These are phyloP conservation scores for Malus hybrid DNA, from an alignment of 331 rosid genomes.

Conservation along the genomic window DNA sequence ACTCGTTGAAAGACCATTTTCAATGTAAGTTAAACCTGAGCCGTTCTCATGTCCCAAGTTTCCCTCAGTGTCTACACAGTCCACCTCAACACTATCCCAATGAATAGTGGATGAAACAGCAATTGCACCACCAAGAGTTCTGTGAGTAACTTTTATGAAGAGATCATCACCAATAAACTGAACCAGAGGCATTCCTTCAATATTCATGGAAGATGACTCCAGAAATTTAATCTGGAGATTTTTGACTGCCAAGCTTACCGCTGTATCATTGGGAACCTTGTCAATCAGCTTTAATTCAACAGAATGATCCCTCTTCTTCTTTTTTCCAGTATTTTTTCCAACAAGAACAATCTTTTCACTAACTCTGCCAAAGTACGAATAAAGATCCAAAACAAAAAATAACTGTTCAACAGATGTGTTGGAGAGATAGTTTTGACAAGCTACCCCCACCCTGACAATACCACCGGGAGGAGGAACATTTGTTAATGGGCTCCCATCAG, in stretches of 20 bases:
- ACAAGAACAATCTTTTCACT: constrained; percentile 62
- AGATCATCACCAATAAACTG: constrained; percentile 72
- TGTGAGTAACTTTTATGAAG: constrained; percentile 61
- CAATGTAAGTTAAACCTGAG: constrained; percentile 26
- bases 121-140: constrained; percentile 91
- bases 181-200: constrained; percentile 74
- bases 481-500: constrained; percentile 75
- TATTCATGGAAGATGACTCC: constrained; percentile 61
- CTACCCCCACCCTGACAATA: constrained; percentile 80
- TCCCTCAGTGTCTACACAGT: constrained; percentile 71
- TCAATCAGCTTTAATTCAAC: constrained; percentile 53
- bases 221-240: constrained; percentile 73
- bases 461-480: constrained; percentile 89
- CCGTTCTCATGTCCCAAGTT: constrained; percentile 38
- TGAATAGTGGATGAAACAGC: constrained; percentile 66
- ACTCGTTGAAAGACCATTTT: constrained; percentile 36
- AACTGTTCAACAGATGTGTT: constrained; percentile 87
- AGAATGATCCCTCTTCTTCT: constrained; percentile 26
- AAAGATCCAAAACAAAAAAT: constrained; percentile 81
- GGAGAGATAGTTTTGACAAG: constrained; percentile 68
- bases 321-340: constrained; percentile 47
- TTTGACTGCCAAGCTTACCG: constrained; percentile 60
- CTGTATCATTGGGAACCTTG: constrained; percentile 89
- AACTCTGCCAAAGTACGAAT: constrained; percentile 68
- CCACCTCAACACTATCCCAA: constrained; percentile 74